Base-by-base conservation (phyloP, 768 basidiomycete genomes). In the Kwoniella pini region DNA sequence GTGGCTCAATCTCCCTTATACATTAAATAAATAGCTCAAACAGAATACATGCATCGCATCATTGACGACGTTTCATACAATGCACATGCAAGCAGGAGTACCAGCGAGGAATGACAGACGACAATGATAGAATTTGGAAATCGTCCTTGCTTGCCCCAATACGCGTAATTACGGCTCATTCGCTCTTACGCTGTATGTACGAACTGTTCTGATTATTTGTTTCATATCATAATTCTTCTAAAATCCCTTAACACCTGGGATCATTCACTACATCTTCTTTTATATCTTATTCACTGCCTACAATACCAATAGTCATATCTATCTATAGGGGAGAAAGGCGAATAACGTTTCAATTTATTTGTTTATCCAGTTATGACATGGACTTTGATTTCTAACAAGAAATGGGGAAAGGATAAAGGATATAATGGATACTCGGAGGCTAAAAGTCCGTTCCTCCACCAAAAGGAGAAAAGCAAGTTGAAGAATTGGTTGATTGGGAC, bases 201-300 rank as follows among this genome's bases (percentile, higher is more conserved):
- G 33, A 15, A 36, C 33, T 36, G 7, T 50, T 24, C 48, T 50
- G 48, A 33, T 50, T 50, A 50, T 30, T 50, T n/a, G 21, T 30
- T 50, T 50, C 48, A 50, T 50, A 31, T 24, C 48, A 30, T 50
- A 19, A n/a, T 31, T 48, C 26, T 48, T 33, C 48, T 50, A 50
- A 4, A 24, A 33, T 33, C 48, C 48, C 27, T 33, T 31, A 21
- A 13, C 48, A 15, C 48, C 48, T 31, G 28, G 48, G 48, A 50
- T 33, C 48, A 21, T 31, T n/a, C 17, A 9, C 17, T 21, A 3
- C 17, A n/a, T 28, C 13, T 50, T 21, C 11, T 50, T 28, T 31
- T 50, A n/a, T 50, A 19, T 50, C 6, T 24, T 26, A 22, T 50
- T 30, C n/a, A n/a, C n/a, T n/a, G 7, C 48, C 27, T 50, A 50